phyloP scores from a whole-genome alignment of 2,329 filamentous ascomycete genomes.

The Davidsoniella australis region DNA sequence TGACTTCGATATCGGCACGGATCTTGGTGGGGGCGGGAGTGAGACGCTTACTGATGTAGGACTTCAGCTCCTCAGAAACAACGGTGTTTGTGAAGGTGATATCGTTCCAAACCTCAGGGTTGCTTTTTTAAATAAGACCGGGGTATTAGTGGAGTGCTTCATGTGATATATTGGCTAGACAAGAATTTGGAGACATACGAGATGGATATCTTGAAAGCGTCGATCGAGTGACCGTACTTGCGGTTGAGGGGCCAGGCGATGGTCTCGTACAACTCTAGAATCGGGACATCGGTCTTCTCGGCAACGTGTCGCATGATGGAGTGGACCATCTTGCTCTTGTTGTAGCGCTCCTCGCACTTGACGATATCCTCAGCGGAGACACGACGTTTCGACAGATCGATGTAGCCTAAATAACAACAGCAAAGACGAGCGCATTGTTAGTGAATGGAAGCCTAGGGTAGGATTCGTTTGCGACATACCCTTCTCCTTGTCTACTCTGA shows the following conservation, averaged over 20 bases:
- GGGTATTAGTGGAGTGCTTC: background rate
- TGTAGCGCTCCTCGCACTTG: constrained; percentile 98
- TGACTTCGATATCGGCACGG: constrained; percentile 91
- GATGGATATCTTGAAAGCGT: constrained; percentile 98
- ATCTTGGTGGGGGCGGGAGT: constrained; percentile 99
- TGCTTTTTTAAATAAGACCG: constrained; percentile 31
- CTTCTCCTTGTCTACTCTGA: constrained; percentile 99
- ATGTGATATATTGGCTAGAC: background rate
- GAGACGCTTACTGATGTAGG: constrained; percentile 91
- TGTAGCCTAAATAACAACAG: constrained; percentile 44
- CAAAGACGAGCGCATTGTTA: background rate
- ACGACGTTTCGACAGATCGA: constrained; percentile 95
- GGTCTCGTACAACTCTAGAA: constrained; percentile 81
- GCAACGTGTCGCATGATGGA: constrained; percentile 98
- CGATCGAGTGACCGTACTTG: constrained; percentile 90
- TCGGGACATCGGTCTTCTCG: constrained; percentile 88
- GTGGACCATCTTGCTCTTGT: constrained; percentile 99
- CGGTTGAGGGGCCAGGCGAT: constrained; percentile 97
- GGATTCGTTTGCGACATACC: constrained; percentile 28
- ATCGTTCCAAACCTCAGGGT: constrained; percentile 90
- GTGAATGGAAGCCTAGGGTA: background rate
- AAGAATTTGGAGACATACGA: constrained; percentile 42
- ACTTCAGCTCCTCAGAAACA: constrained; percentile 76
- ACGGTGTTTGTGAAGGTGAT: constrained; percentile 73
- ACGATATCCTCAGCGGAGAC: constrained; percentile 95